Percentiles rank a stretch among this genome's conserved stretches.
Evolutionary conservation across 73 alveolate genomes (phyloP).

Genomic region (Paramecium primaurelia): DNA sequence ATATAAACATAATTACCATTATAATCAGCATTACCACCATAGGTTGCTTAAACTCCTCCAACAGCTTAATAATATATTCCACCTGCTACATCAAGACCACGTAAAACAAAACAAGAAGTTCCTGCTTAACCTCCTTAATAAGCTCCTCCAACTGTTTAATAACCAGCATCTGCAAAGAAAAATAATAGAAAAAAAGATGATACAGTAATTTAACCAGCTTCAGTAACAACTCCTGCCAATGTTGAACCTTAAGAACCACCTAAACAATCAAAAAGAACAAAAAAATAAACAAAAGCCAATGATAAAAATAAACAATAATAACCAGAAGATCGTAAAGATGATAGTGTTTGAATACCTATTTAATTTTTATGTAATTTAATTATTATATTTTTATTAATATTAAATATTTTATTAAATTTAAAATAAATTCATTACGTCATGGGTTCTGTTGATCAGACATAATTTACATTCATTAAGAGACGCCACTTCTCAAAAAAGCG

Average conservation of each 20-base stretch:
- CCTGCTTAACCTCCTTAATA: background rate
- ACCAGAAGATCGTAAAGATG: background rate
- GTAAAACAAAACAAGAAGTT: background rate
- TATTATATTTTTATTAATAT: background rate
- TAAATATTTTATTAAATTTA: background rate
- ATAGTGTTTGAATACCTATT: background rate
- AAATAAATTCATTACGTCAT: constrained; percentile 1
- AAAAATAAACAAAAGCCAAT: background rate
- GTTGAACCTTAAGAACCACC: background rate
- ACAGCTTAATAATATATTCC: background rate
- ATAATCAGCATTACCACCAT: background rate
- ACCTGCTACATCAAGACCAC: background rate
- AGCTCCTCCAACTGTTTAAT: background rate
- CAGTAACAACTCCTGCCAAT: background rate
- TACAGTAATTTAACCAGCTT: background rate
- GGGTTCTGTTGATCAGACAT: background rate
- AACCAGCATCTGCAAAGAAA: background rate
- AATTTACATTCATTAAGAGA: background rate
- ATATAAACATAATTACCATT: background rate
- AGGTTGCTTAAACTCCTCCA: background rate
- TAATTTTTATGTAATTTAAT: background rate
- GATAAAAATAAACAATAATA: background rate
- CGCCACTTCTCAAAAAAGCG: background rate
- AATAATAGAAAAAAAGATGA: background rate
- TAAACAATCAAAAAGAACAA: background rate